Conservation (phyloP, 768 basidiomycete species). For the Boletus rex-veris region DNA sequence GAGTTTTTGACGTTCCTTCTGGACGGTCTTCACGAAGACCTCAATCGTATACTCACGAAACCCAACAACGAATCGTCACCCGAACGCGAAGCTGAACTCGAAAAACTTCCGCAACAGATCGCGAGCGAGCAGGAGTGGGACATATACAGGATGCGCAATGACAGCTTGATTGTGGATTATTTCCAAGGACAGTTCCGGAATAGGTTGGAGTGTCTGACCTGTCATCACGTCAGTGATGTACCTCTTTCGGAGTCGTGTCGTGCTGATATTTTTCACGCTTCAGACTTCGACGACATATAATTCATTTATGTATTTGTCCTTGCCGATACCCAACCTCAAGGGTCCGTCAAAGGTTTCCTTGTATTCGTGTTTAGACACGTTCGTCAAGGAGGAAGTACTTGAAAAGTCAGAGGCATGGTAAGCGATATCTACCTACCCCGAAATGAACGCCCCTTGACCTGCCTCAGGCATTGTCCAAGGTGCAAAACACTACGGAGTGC, state of each 20-base stretch:
- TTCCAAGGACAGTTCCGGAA: slow-evolving; percentile 98
- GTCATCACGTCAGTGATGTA: slow-evolving; percentile 61
- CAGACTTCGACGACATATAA: slow-evolving; percentile 98
- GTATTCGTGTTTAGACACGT: slow-evolving; percentile 80
- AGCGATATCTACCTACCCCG: slow-evolving; percentile 16
- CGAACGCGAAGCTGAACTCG: slow-evolving; percentile 83
- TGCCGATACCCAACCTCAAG: slow-evolving; percentile 76
- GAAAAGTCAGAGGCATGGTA: slow-evolving; percentile 95
- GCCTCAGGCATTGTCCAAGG: slow-evolving; percentile 85
- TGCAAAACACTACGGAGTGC: slow-evolving; percentile 89
- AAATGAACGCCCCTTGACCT: background rate
- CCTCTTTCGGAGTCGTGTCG: slow-evolving; percentile 1
- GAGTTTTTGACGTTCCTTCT: slow-evolving; percentile 94
- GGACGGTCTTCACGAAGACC: slow-evolving; percentile 87
- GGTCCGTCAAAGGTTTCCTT: slow-evolving; percentile 61
- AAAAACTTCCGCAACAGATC: slow-evolving; percentile 79
- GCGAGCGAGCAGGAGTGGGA: slow-evolving; percentile 94
- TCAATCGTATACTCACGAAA: slow-evolving; percentile 78
- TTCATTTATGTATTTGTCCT: slow-evolving; percentile 89
- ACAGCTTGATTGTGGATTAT: slow-evolving; percentile 92
- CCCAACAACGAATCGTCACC: slow-evolving; percentile 62
- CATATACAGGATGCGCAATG: slow-evolving; percentile 83
- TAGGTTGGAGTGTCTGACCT: slow-evolving; percentile 84
- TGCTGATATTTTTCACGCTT: slow-evolving; percentile 8
- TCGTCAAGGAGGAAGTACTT: slow-evolving; percentile 86